phyloP scores from a whole-genome alignment of 768 basidiomycete genomes.

The Leccinum incarnatum region DNA sequence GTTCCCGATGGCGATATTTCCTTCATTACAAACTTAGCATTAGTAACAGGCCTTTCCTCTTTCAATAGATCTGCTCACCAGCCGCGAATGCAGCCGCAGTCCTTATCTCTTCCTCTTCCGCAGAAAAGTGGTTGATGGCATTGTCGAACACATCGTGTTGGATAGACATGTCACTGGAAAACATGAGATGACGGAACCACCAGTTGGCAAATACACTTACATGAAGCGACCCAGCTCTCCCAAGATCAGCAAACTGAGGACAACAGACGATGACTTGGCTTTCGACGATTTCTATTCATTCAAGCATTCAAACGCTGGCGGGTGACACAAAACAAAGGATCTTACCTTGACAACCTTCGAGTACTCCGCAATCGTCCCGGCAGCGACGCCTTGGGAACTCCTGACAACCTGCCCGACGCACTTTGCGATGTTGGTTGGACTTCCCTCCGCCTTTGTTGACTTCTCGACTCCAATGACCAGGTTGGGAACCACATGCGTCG shows the following conservation, averaged over 20 bases:
- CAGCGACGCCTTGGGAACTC: slow-evolving; percentile 66
- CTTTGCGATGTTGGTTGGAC: slow-evolving; percentile 72
- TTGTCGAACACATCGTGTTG: slow-evolving; percentile 77
- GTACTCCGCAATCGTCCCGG: slow-evolving; percentile 83
- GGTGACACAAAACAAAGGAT: neutral
- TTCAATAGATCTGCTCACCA: slow-evolving; percentile 46
- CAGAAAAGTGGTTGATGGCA: slow-evolving; percentile 69
- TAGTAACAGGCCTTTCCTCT: neutral
- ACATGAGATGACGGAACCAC: slow-evolving; percentile 1
- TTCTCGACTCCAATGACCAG: slow-evolving; percentile 67
- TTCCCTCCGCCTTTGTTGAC: slow-evolving; percentile 53
- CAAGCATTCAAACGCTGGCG: slow-evolving; percentile 1
- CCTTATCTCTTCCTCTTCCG: slow-evolving; percentile 81
- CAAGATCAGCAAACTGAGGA: slow-evolving; percentile 82
- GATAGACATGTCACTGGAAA: slow-evolving; percentile 75
- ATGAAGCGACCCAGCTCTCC: slow-evolving; percentile 92
- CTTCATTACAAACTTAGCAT: slow-evolving; percentile 38
- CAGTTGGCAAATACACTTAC: slow-evolving; percentile 38
- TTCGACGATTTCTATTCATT: slow-evolving; percentile 48
- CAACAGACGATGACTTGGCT: slow-evolving; percentile 62
- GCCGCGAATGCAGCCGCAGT: slow-evolving; percentile 94
- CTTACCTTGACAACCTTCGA: slow-evolving; percentile 74
- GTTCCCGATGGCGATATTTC: slow-evolving; percentile 95
- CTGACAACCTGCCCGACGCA: slow-evolving; percentile 82
- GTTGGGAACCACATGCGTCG: slow-evolving; percentile 76